A percentile compares a stretch with the other conserved stretches of the same genome.
phyloP scores from a whole-genome alignment of 1,284 basidiomycete species.

The Ceratobasidium sp. region DNA sequence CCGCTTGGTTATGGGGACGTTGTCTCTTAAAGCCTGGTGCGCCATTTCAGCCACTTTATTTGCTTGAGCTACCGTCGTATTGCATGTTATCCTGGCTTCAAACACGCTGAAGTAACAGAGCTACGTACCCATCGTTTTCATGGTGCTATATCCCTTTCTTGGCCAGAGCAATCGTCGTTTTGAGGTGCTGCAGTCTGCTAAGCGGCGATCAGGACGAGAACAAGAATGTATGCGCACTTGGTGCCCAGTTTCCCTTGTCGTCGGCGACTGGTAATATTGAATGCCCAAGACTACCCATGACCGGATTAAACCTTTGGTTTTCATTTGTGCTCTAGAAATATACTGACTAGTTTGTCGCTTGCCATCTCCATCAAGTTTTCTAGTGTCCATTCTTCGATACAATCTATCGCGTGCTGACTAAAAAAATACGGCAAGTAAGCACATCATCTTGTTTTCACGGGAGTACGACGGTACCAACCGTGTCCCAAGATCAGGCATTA shows the following conservation, averaged over 20 bases:
- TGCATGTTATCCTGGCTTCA: background rate
- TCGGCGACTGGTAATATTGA: slow-evolving; percentile 25
- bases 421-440: background rate
- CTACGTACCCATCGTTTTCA: slow-evolving; percentile 33
- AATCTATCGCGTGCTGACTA: slow-evolving; percentile 36
- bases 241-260: slow-evolving; percentile 10
- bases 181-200: background rate
- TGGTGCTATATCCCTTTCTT: slow-evolving; percentile 26
- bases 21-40: slow-evolving; percentile 72
- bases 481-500: slow-evolving; percentile 27
- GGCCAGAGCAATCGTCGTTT: slow-evolving; percentile 39
- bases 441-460: background rate
- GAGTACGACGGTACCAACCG: slow-evolving; percentile 1
- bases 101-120: background rate
- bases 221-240: slow-evolving; percentile 37
- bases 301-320: too few relatives aligned
- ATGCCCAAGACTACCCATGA: slow-evolving; percentile 6
- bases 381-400: slow-evolving; percentile 39
- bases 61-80: slow-evolving; percentile 68
- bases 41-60: slow-evolving; percentile 72
- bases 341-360: slow-evolving; percentile 34
- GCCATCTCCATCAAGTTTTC: slow-evolving; percentile 45
- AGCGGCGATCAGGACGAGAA: background rate
- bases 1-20: slow-evolving; percentile 78
- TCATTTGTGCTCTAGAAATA: background rate